phyloP scores from a whole-genome alignment of 495 filamentous ascomycete genomes.

The Neurospora terricola region DNA sequence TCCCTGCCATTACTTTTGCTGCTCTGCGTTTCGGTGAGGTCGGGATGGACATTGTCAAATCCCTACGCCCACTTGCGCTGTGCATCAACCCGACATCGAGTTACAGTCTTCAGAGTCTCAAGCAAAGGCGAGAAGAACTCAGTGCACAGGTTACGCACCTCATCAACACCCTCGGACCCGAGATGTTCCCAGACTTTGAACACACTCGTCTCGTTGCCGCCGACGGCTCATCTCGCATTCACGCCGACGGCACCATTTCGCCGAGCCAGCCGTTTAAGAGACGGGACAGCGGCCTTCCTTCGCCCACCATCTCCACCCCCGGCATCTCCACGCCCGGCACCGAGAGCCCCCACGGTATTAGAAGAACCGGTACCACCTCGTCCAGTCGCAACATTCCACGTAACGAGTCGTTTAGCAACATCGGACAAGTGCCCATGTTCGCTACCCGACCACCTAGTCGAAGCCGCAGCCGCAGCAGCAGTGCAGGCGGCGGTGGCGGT shows the following conservation, averaged over 20 bases:
- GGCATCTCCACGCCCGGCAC: constrained; percentile 6
- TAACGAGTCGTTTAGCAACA: constrained; percentile 87
- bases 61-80: constrained; percentile 80
- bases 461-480: constrained; percentile 62
- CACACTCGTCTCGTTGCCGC: constrained; percentile 63
- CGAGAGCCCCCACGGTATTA: constrained; percentile 15
- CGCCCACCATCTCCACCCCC: background rate
- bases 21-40: constrained; percentile 92
- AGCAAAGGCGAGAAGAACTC: constrained; percentile 60
- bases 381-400: constrained; percentile 54
- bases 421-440: constrained; percentile 78
- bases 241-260: constrained; percentile 6
- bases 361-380: constrained; percentile 29
- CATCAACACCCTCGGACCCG: constrained; percentile 92
- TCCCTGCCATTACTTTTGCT: constrained; percentile 83
- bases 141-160: constrained; percentile 75
- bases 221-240: constrained; percentile 14
- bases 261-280: constrained; percentile 4
- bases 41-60: constrained; percentile 97
- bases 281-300: constrained; percentile 20
- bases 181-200: constrained; percentile 96
- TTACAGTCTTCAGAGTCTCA: constrained; percentile 74
- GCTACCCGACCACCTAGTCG: constrained; percentile 72
- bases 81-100: constrained; percentile 73
- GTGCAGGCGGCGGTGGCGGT: constrained; percentile 47